A percentile compares a stretch with the other conserved stretches of the same genome.
phyloP scores from a whole-genome alignment of 257 asterid genomes.

The Scutellaria galericulata region DNA sequence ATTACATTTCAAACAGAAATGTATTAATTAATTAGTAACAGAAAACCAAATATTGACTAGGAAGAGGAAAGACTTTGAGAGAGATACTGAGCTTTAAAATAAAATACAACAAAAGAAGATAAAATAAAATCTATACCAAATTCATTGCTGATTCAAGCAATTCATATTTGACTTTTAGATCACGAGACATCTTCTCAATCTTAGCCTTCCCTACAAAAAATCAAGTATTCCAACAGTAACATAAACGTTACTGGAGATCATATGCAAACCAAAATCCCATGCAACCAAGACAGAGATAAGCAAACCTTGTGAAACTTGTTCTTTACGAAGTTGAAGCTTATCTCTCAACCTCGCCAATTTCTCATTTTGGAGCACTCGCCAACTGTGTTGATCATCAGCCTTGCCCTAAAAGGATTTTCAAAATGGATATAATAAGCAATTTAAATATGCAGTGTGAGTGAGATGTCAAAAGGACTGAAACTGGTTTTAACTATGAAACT shows the following conservation, averaged over 20 bases:
- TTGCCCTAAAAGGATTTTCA: conserved; percentile 61
- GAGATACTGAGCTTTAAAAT: conserved; percentile 24
- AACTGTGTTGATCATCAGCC: conserved; percentile 95
- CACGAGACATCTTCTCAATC: conserved; percentile 71
- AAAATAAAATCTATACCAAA: conserved; percentile 50
- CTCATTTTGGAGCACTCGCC: conserved; percentile 85
- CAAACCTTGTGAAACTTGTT: conserved; percentile 76
- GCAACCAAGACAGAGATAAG: conserved; percentile 26
- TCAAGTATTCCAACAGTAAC: conserved; percentile 38
- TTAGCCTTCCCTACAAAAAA: conserved; percentile 71
- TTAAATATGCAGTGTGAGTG: conserved; percentile 6
- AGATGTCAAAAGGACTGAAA: conserved; percentile 11
- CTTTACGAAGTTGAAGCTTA: conserved; percentile 71
- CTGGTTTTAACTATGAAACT: conserved; percentile 19
- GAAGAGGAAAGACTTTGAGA: conserved; percentile 3
- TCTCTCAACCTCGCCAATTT: conserved; percentile 73
- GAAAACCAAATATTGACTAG: conserved; percentile 17
- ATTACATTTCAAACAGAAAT: conserved; percentile 42
- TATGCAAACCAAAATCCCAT: conserved; percentile 23
- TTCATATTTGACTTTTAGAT: conserved; percentile 66
- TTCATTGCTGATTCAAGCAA: conserved; percentile 73
- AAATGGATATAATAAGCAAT: conserved; percentile 9
- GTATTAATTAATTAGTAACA: conserved; percentile 10
- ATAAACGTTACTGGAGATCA: conserved; percentile 21
- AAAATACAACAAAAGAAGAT: neutral